Percentiles rank a stretch among this genome's conserved stretches.
Evolutionary conservation across 441 rosid species (phyloP).

Genomic region (Mallotus repandus): DNA sequence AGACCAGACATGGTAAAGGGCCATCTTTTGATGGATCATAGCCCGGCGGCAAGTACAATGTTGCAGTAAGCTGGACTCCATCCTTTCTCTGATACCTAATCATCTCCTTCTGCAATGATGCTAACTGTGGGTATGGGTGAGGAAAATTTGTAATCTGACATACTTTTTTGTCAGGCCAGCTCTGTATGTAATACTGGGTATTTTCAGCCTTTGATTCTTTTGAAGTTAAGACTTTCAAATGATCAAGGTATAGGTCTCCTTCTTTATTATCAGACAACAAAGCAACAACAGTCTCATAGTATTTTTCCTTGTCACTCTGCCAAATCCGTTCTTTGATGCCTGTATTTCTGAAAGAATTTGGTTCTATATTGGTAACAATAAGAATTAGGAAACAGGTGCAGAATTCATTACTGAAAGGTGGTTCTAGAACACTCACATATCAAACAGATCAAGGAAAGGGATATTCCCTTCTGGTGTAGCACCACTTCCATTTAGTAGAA

Average conservation of each 20-base stretch:
- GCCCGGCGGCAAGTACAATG: conserved; percentile 86
- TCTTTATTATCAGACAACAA: conserved; percentile 86
- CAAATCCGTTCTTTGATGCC: conserved; percentile 95
- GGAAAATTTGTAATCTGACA: conserved; percentile 82
- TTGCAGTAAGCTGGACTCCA: conserved; percentile 94
- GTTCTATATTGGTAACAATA: conserved; percentile 26
- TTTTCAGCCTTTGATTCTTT: conserved; percentile 95
- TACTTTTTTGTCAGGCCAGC: conserved; percentile 81
- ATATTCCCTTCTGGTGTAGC: conserved; percentile 97
- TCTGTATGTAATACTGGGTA: conserved; percentile 77
- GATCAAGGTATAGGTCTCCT: conserved; percentile 68
- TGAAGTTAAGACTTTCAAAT: conserved; percentile 76
- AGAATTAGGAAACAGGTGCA: conserved; percentile 4
- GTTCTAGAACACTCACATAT: conserved; percentile 61
- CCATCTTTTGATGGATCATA: conserved; percentile 90
- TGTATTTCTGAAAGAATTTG: conserved; percentile 63
- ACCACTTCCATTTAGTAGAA: conserved; percentile 87
- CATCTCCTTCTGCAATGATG: conserved; percentile 94
- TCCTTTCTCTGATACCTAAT: conserved; percentile 92
- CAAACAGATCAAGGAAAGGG: conserved; percentile 96
- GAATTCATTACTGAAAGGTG: conserved; percentile 10
- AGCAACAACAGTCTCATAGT: conserved; percentile 85
- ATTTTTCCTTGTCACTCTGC: conserved; percentile 93
- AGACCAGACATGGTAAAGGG: conserved; percentile 87
- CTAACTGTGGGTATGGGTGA: conserved; percentile 96